These are phyloP conservation scores for Microthyrium microscopicum DNA, from an alignment of 2,329 filamentous ascomycete genomes.

Conservation along the genomic window DNA sequence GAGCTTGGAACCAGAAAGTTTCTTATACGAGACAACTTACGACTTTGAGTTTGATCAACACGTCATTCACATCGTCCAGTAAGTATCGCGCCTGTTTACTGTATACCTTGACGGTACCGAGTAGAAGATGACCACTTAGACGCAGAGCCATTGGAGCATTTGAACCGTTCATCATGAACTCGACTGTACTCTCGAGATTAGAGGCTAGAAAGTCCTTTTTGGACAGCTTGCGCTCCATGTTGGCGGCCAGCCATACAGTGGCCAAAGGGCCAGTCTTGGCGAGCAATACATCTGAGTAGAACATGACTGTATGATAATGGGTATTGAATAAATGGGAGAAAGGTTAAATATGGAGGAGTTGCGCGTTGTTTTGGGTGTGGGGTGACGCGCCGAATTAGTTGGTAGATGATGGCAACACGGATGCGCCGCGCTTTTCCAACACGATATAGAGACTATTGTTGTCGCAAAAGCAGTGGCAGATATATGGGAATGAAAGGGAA, in stretches of 20 bases:
- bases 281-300: constrained; percentile 90
- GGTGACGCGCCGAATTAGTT: too few species aligned
- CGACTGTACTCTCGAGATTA: constrained; percentile 86
- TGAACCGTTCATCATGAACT: constrained; percentile 81
- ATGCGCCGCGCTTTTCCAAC: too few species aligned
- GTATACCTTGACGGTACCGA: constrained; percentile 95
- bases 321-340: too few species aligned
- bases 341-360: too few species aligned
- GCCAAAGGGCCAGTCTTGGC: constrained; percentile 95
- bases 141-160: constrained; percentile 91
- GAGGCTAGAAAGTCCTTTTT: constrained; percentile 92
- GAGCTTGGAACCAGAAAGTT: neutral
- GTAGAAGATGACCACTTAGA: constrained; percentile 78
- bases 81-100: constrained; percentile 93
- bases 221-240: constrained; percentile 93
- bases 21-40: constrained; percentile 29
- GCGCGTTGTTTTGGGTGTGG: too few species aligned
- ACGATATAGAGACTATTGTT: too few species aligned
- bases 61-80: constrained; percentile 93
- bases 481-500: too few species aligned
- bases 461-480: too few species aligned
- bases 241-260: constrained; percentile 95
- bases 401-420: too few species aligned
- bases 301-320: constrained; percentile 42
- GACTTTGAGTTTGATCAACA: constrained; percentile 96